phyloP scores from a whole-genome alignment of 2,329 filamentous ascomycete species.

The Fusarium nelsonii region DNA sequence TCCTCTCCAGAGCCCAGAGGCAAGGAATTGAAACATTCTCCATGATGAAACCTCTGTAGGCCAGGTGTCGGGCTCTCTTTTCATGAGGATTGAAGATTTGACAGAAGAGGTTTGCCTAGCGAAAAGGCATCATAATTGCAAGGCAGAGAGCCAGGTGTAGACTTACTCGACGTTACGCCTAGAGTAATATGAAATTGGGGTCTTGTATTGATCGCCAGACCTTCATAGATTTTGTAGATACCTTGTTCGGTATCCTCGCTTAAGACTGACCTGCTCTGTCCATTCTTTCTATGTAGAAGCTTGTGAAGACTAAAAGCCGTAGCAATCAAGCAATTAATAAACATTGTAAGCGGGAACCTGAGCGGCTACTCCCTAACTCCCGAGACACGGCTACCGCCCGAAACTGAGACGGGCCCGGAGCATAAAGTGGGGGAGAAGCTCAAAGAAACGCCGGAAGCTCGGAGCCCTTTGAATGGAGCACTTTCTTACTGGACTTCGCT shows the following conservation, averaged over 20 bases:
- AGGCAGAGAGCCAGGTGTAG: too few species aligned
- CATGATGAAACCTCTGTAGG: too few species aligned
- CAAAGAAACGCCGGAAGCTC: slow-evolving; percentile 36
- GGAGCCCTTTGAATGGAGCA: slow-evolving; percentile 5
- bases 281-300: background rate
- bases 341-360: background rate
- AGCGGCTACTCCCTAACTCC: slow-evolving; percentile 5
- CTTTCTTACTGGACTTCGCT: slow-evolving; percentile 6
- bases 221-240: background rate
- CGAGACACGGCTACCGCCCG: slow-evolving; percentile 31
- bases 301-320: background rate
- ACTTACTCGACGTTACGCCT: too few species aligned
- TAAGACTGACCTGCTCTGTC: background rate
- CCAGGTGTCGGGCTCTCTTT: too few species aligned
- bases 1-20: too few species aligned
- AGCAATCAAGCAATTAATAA: background rate
- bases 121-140: too few species aligned
- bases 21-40: too few species aligned
- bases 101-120: too few species aligned
- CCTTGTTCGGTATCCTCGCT: background rate
- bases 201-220: too few species aligned
- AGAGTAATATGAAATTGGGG: too few species aligned
- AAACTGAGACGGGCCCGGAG: slow-evolving; percentile 26
- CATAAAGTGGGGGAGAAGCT: slow-evolving; percentile 34
- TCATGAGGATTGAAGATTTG: too few species aligned